These are phyloP conservation scores for Penicillium subrubescens DNA, from an alignment of 495 filamentous ascomycete genomes.

Conservation along the genomic window DNA sequence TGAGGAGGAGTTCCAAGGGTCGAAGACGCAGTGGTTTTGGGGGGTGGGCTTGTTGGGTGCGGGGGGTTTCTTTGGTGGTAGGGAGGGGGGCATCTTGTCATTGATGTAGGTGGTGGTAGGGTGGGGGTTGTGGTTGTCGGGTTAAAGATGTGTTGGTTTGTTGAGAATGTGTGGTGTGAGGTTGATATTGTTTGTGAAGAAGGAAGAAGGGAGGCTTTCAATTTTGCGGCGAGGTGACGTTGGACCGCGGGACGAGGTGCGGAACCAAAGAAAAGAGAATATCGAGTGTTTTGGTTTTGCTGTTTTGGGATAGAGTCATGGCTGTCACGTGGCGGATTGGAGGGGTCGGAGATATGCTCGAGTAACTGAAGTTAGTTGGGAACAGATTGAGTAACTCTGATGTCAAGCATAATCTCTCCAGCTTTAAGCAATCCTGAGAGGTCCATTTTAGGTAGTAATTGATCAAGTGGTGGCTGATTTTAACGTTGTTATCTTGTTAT, in stretches of 20 bases:
- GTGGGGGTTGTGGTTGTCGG: neutral
- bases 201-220: neutral
- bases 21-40: conserved; percentile 58
- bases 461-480: neutral
- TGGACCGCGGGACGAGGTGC: neutral
- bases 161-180: neutral
- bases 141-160: neutral
- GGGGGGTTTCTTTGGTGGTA: neutral
- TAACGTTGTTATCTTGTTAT: neutral
- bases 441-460: neutral
- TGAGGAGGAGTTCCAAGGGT: conserved; percentile 79
- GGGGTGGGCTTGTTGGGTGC: conserved; percentile 1
- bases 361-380: neutral
- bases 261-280: conserved; percentile 2
- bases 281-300: conserved; percentile 20
- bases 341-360: neutral
- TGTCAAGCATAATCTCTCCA: too few species aligned
- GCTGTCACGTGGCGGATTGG: conserved; percentile 10
- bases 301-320: conserved; percentile 12
- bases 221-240: neutral
- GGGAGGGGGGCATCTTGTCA: neutral
- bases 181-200: neutral
- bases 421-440: neutral
- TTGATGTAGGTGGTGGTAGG: neutral
- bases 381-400: neutral